A percentile compares a stretch with the other conserved stretches of the same genome.
Conservation (phyloP, 495 filamentous ascomycete genomes). For the Xylaria sp. region DNA sequence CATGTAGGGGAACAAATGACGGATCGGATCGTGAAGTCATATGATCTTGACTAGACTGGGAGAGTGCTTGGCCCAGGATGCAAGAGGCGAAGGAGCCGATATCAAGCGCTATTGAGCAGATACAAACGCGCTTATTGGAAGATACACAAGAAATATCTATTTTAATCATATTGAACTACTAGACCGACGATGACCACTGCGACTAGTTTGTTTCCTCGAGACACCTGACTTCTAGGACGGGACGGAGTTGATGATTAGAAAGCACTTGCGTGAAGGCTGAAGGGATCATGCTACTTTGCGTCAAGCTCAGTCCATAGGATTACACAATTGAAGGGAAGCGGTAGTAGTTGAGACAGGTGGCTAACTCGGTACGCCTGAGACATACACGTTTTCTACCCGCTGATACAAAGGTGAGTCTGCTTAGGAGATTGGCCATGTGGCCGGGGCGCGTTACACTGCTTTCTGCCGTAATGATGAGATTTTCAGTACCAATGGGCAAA, state of each 20-base stretch:
- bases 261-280: not conserved
- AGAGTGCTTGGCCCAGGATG: not conserved
- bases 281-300: not conserved
- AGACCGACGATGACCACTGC: not conserved
- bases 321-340: not conserved
- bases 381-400: conserved; percentile 10
- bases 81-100: conserved; percentile 1
- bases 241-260: not conserved
- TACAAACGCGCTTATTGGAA: conserved; percentile 20
- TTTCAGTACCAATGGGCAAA: not conserved
- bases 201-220: not conserved
- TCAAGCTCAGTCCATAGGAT: not conserved
- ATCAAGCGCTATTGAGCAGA: not conserved
- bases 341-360: not conserved
- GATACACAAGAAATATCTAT: not conserved
- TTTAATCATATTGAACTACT: conserved; percentile 3
- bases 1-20: not conserved
- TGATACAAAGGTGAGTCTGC: not conserved
- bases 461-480: not conserved
- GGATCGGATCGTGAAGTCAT: conserved; percentile 1
- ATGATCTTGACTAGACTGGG: not conserved
- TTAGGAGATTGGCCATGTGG: conserved; percentile 10
- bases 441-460: conserved; percentile 18
- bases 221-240: not conserved
- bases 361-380: not conserved